Percentiles rank a stretch among this genome's conserved stretches.
phyloP scores from a whole-genome alignment of 345 rosid species.

The Balakata baccata region DNA sequence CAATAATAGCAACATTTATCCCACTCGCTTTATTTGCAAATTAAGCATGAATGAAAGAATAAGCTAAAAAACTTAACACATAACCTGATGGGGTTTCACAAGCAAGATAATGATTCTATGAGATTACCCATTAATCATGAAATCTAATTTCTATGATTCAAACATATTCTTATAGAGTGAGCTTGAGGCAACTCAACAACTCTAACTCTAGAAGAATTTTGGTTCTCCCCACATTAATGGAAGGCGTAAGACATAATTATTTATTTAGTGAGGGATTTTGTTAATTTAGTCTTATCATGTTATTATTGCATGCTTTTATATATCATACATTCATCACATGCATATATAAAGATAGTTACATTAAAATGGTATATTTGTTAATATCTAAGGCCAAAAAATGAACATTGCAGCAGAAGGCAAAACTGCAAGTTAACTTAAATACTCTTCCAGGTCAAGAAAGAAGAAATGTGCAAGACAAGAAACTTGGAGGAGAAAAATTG shows the following conservation, averaged over 20 bases:
- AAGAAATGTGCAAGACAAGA: background rate
- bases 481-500: background rate
- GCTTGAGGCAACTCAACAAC: too few relatives aligned
- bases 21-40: background rate
- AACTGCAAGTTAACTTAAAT: slow-evolving; percentile 7
- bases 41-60: background rate
- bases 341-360: too few relatives aligned
- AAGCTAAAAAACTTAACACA: background rate
- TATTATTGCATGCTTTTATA: too few relatives aligned
- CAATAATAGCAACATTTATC: background rate
- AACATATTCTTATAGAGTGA: too few relatives aligned
- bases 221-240: too few relatives aligned
- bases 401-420: background rate
- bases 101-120: background rate
- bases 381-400: background rate
- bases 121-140: too few relatives aligned
- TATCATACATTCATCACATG: too few relatives aligned
- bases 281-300: too few relatives aligned
- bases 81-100: background rate
- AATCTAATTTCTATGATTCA: too few relatives aligned
- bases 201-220: too few relatives aligned
- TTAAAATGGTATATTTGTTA: background rate
- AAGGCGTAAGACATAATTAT: too few relatives aligned
- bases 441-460: background rate
- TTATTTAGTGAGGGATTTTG: too few relatives aligned